Evolutionary conservation across 1,284 basidiomycete genomes (phyloP), one percentile per base, ranked within the genome.

Genomic region (Wolfiporia cocos): DNA sequence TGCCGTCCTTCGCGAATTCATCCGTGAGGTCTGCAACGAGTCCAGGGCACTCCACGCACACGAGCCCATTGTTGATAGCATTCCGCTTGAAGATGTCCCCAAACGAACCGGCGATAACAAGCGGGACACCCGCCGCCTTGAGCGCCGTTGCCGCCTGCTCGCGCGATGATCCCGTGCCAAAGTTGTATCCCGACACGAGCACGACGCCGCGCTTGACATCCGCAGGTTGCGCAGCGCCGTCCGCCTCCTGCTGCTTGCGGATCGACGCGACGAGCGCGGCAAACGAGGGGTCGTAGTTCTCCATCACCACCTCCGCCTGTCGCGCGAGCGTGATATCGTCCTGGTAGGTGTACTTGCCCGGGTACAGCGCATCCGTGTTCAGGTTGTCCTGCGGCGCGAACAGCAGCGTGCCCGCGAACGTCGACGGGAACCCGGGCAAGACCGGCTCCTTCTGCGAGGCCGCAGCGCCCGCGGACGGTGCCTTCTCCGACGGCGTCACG

Each of bases 81-180:
- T 99, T 99, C 24, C 95, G 84, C 71, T 99, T 98, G 76, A 97
- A 99, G 54, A 99, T 98, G 64, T 99, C 96, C 14, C 96, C 95
- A 57, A 99, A 99, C 22, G 91, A 94, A 34, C 94, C 96, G 21
- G 92, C 92, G 46, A 99, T 78, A 41, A 99, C 93, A 38, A 97
- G 71, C 1, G 93, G 92, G 7, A 99, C 72, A 7, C 95, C 94
- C 0, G 95, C 89, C 19, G 94, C 81, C 63, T 95, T 93, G 52
- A 99, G 82, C 1, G 95, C 95, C 0, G 95, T 99, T 12, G 96
- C 96, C 1, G 95, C 95, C 64, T 99, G 95, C 66, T 99, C 95
- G 38, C 95, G 84, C n/a, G 93, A 97, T 0, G 92, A 96, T 6
- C 95, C 96, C 0, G 96, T 99, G 50, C 95, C 95, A 61, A 99